Evolutionary conservation across 2,329 filamentous ascomycete species (phyloP).

Genomic region (Exserohilum turcica): DNA sequence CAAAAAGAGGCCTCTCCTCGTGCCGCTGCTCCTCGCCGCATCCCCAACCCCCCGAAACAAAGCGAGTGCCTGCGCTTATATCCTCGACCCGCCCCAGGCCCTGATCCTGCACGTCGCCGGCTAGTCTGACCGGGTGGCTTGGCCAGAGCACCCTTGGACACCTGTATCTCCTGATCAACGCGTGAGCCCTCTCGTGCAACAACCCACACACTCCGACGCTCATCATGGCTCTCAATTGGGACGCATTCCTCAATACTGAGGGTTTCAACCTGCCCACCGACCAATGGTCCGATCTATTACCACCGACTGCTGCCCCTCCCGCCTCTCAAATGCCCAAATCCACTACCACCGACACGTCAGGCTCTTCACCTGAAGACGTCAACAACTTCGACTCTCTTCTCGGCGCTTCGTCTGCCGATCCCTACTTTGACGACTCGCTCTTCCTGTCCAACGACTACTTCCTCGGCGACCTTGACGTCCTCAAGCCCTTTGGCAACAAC

Average conservation of each 20-base stretch:
- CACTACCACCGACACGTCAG: constrained; percentile 39
- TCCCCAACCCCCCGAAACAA: constrained; percentile 12
- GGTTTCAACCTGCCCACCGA: constrained; percentile 45
- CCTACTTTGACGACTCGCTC: constrained; percentile 46
- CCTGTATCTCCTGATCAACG: constrained; percentile 47
- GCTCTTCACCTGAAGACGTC: constrained; percentile 39
- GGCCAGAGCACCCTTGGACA: constrained; percentile 27
- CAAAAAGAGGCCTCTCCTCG: neutral
- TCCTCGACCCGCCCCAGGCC: constrained; percentile 25
- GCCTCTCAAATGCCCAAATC: constrained; percentile 45
- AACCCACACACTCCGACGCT: constrained; percentile 32
- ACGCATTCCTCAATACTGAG: constrained; percentile 46
- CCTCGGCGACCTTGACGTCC: constrained; percentile 47
- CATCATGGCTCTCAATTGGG: constrained; percentile 49
- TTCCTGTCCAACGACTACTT: constrained; percentile 49
- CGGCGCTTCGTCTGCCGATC: constrained; percentile 37
- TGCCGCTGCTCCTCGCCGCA: constrained; percentile 3
- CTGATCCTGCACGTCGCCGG: constrained; percentile 21
- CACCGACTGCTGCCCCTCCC: constrained; percentile 32
- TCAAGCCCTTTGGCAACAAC: constrained; percentile 44
- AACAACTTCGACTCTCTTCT: constrained; percentile 40
- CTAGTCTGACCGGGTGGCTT: constrained; percentile 34
- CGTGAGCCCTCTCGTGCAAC: constrained; percentile 41
- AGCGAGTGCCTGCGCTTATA: constrained; percentile 31
- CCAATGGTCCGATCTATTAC: constrained; percentile 46